Evolutionary conservation across 2,329 filamentous ascomycete species (phyloP).

Genomic region (Pseudovirgaria hyperparasitica): DNA sequence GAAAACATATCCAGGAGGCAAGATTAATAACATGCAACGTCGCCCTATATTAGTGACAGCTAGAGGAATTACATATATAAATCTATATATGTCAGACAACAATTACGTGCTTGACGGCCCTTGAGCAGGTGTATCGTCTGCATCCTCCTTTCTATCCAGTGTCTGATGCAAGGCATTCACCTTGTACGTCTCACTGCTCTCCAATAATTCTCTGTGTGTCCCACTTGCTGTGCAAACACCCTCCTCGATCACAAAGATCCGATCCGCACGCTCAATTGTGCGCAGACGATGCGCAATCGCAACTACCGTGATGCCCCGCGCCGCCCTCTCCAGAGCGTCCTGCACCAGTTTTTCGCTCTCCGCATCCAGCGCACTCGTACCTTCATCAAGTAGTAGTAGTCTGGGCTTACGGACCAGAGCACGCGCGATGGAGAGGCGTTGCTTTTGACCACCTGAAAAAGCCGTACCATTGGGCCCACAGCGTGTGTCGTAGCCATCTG

Average conservation of each 20-base stretch:
- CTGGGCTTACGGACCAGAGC: conserved; percentile 30
- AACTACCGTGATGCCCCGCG: conserved; percentile 26
- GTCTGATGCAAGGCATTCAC: conserved; percentile 38
- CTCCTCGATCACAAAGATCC: conserved; percentile 35
- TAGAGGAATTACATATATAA: no score
- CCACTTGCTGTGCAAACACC: conserved; percentile 36
- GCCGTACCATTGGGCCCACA: conserved; percentile 27
- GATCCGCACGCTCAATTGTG: conserved; percentile 29
- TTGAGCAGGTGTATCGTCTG: neutral
- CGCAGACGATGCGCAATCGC: conserved; percentile 32
- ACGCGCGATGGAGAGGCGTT: conserved; percentile 30
- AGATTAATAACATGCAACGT: no score
- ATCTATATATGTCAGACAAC: no score
- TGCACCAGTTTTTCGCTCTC: conserved; percentile 29
- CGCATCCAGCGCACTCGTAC: conserved; percentile 29
- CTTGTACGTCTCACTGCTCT: conserved; percentile 36
- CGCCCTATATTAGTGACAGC: no score
- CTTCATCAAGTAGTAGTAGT: conserved; percentile 29
- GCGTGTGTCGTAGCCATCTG: conserved; percentile 52
- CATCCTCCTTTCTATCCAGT: conserved; percentile 16
- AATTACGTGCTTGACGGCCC: no score
- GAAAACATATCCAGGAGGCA: no score
- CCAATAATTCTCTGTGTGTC: conserved; percentile 35
- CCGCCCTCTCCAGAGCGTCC: conserved; percentile 24
- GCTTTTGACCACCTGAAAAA: conserved; percentile 30